These are phyloP conservation scores for Mantamonas sphyraenae DNA, from an alignment of 78 protist genomes.

Conservation along the genomic window DNA sequence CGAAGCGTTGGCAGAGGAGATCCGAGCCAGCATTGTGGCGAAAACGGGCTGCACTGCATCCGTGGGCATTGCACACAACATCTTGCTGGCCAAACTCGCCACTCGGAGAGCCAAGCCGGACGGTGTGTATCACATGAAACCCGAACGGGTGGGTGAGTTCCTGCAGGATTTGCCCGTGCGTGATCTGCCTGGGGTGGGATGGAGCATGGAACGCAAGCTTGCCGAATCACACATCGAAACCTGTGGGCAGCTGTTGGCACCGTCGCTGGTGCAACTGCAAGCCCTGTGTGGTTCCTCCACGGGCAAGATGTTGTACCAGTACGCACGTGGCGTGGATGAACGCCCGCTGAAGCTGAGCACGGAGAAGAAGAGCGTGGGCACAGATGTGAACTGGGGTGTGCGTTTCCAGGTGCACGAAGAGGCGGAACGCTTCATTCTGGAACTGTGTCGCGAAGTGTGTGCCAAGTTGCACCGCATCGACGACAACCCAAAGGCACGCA, in stretches of 20 bases:
- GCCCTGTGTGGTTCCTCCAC: not conserved
- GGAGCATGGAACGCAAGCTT: not conserved
- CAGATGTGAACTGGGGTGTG: constrained; percentile 13
- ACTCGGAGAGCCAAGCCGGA: constrained; percentile 20
- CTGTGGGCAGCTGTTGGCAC: not conserved
- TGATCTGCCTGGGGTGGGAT: constrained; percentile 26
- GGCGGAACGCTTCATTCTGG: not conserved
- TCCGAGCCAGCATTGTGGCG: not conserved
- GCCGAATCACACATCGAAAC: not conserved
- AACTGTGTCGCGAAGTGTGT: not conserved
- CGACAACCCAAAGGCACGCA: not conserved
- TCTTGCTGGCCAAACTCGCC: constrained; percentile 18
- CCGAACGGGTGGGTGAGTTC: not conserved
- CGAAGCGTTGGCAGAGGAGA: not conserved
- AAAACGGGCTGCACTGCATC: constrained; percentile 7
- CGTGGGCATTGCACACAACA: constrained; percentile 9
- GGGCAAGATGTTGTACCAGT: constrained; percentile 4
- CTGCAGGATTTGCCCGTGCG: not conserved
- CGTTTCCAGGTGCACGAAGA: not conserved
- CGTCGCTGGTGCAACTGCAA: not conserved
- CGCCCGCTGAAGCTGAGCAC: not conserved
- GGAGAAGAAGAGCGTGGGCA: not conserved
- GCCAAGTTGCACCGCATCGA: not conserved
- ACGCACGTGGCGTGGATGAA: not conserved
- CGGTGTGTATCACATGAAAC: not conserved